phyloP scores from a whole-genome alignment of 2,329 filamentous ascomycete genomes.

The Colletotrichum cordylinicola region DNA sequence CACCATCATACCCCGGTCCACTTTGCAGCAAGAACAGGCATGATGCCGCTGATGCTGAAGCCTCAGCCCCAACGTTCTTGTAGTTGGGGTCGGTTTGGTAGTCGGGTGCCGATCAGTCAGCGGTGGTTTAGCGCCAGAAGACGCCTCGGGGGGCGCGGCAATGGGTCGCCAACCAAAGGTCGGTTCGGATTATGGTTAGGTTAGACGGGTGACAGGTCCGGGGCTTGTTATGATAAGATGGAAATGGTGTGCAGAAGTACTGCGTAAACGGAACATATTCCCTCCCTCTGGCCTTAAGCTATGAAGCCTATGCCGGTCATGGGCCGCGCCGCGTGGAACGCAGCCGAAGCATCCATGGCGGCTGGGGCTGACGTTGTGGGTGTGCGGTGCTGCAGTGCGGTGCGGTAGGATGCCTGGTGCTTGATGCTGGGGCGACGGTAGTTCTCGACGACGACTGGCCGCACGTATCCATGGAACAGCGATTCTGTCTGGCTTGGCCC shows the following conservation, averaged over 20 bases:
- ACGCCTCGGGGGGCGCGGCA: not conserved
- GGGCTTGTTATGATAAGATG: not conserved
- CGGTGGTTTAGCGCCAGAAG: not conserved
- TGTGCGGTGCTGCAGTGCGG: not conserved
- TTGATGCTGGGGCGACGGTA: not conserved
- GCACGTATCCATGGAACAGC: not conserved
- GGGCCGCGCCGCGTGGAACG: constrained; percentile 7
- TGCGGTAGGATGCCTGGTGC: not conserved
- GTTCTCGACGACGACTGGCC: not conserved
- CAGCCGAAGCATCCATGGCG: not conserved
- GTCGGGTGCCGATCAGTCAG: not conserved
- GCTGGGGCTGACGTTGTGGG: not conserved
- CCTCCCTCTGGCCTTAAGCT: not conserved
- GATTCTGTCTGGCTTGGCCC: not conserved
- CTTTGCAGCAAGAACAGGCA: not conserved
- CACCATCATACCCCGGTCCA: not conserved
- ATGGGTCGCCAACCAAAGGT: not conserved
- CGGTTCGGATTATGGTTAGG: not conserved
- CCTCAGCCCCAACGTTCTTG: not conserved
- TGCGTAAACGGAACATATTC: not conserved
- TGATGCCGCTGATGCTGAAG: not conserved
- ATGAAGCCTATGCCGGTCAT: not conserved
- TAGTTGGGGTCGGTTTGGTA: not conserved
- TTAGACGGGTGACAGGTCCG: not conserved
- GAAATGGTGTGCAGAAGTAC: not conserved